These are phyloP conservation scores for Trichomonas vaginalis DNA, from an alignment of 208 protist genomes.

Conservation along the genomic window DNA sequence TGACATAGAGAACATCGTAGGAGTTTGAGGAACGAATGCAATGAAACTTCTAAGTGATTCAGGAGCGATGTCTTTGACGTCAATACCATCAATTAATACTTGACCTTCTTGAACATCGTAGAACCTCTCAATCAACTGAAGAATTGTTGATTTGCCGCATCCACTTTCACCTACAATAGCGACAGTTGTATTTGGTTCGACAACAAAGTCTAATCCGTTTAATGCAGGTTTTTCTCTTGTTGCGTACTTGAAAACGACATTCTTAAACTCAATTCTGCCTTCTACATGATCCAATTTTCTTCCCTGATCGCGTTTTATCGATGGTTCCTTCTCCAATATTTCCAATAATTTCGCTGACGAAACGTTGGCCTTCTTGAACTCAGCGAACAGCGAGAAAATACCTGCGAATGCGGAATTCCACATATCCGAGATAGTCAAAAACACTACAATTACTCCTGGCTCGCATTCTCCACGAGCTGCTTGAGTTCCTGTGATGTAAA, in stretches of 20 bases:
- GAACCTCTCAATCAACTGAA: constrained; percentile 48
- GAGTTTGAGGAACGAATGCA: constrained; percentile 38
- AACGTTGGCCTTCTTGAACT: background rate
- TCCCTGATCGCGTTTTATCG: background rate
- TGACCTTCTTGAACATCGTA: constrained; percentile 44
- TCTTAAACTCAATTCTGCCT: background rate
- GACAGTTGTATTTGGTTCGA: constrained; percentile 35
- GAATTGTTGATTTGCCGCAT: constrained; percentile 53
- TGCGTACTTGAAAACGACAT: background rate
- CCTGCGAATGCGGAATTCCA: background rate
- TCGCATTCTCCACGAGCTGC: background rate
- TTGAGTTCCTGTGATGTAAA: background rate
- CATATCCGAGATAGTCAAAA: background rate
- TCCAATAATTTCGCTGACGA: background rate
- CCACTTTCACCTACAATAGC: constrained; percentile 51
- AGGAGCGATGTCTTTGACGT: constrained; percentile 39
- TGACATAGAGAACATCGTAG: constrained; percentile 37
- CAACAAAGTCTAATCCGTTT: constrained; percentile 25
- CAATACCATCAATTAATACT: constrained; percentile 46
- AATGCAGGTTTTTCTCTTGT: constrained; percentile 32
- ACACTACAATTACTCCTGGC: background rate
- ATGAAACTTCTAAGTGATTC: constrained; percentile 37
- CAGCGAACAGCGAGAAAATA: background rate
- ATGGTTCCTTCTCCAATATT: background rate
- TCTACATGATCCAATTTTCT: background rate